Conservation (phyloP, 148 eudicot species). For the Persicaria maculosa region DNA sequence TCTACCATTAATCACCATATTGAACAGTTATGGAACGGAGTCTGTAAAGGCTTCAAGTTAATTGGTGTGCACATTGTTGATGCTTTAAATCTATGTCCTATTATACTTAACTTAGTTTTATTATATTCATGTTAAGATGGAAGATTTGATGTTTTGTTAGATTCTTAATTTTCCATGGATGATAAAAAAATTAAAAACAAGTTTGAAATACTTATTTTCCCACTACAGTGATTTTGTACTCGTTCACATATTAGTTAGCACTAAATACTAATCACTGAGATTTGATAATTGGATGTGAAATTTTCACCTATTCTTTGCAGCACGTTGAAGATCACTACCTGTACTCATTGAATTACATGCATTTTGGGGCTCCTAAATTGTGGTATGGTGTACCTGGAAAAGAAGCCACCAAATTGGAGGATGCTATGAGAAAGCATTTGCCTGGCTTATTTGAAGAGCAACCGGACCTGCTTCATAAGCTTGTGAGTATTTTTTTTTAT, state of each 20-base stretch:
- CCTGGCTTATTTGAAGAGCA: constrained; percentile 96
- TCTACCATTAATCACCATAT: neutral
- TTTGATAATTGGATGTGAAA: neutral
- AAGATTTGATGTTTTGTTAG: neutral
- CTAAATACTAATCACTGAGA: neutral
- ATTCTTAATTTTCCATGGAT: neutral
- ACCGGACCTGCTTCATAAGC: constrained; percentile 97
- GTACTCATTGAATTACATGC: constrained; percentile 94
- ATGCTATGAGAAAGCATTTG: constrained; percentile 82
- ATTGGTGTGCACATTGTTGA: neutral
- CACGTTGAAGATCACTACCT: constrained; percentile 98
- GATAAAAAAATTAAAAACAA: neutral
- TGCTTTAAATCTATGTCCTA: no score
- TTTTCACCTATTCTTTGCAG: constrained; percentile 30
- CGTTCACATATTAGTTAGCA: neutral
- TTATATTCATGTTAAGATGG: no score
- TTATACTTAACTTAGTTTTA: no score
- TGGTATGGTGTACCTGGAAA: constrained; percentile 98
- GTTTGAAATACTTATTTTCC: neutral
- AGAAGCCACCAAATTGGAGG: constrained; percentile 75
- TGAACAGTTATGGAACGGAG: neutral
- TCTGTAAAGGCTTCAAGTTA: neutral
- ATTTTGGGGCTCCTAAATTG: constrained; percentile 95
- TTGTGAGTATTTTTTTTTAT: constrained; percentile 34
- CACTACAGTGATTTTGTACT: neutral